Evolutionary conservation across 208 protist genomes (phyloP), one percentile per base, ranked within the genome.

Genomic region (Crithidia acanthocephali): DNA sequence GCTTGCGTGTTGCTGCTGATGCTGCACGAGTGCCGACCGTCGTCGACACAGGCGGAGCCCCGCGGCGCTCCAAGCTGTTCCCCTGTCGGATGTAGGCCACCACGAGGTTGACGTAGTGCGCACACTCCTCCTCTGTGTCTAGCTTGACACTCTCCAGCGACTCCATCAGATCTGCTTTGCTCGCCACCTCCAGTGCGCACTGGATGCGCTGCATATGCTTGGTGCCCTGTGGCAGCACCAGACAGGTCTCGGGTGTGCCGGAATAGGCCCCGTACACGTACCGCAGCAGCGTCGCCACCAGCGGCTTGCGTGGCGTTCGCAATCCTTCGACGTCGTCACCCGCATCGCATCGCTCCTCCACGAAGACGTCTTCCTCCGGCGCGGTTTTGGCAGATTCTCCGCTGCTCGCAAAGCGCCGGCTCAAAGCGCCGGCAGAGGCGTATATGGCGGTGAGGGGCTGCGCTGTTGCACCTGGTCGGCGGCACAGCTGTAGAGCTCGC

Each of bases 21-120:
- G n/a, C 44, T 2, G 65, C 67, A 9, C 40, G 66, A 32, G 72
- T n/a, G 5, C 66, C 59, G 10, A 32, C 20, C n/a, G n/a, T n/a
- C 23, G 37, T 30, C 16, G 27, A 9, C 9, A 40, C 57, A 22
- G 45, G 5, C 8, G 64, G 55, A 18, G 25, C 27, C 23, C 53
- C 42, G 45, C 27, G 72, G 42, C 50, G 23, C 28, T 75, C 55
- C 68, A 72, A 13, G 7, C 32, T 20, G 7, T 27, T 42, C n/a
- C 78, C 64, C 22, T 76, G 58, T 13, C 55, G 56, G 37, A 85
- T 68, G 57, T 79, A 85, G 22, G 59, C 48, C 22, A 48, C 70
- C 6, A 70, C 45, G 33, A 73, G 35, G 61, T 79, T 75, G 3
- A 83, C 13, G 50, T 53, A 70, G 23, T 16, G 48, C 16, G 10